phyloP scores from a whole-genome alignment of 805 yeast genomes.

The Maudiozyma bulderi region DNA sequence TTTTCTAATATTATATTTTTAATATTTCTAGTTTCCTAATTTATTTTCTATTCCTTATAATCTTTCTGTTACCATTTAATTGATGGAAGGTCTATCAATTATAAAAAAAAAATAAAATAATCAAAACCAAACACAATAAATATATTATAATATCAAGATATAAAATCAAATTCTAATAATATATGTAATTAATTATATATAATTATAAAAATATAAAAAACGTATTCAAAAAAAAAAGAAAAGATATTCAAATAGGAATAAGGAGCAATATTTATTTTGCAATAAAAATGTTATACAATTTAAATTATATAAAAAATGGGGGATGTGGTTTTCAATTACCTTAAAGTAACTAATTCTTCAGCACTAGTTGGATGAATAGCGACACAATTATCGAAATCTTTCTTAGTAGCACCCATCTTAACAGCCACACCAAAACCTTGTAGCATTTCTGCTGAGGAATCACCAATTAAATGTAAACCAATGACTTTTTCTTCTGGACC shows the following conservation, averaged over 20 bases:
- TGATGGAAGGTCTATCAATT: background rate
- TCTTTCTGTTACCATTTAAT: too few relatives aligned
- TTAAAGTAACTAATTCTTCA: constrained; percentile 83
- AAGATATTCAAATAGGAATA: background rate
- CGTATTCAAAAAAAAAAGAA: background rate
- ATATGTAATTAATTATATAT: background rate
- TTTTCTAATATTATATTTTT: background rate
- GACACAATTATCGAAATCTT: constrained; percentile 88
- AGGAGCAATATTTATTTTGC: background rate
- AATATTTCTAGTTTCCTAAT: background rate
- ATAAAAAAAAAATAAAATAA: background rate
- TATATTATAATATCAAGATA: background rate
- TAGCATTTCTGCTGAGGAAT: constrained; percentile 78
- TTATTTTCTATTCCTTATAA: background rate
- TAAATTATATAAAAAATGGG: background rate
- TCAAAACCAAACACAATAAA: background rate
- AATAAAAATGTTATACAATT: background rate
- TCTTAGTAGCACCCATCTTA: constrained; percentile 98
- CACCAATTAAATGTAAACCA: constrained; percentile 92
- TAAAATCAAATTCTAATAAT: background rate
- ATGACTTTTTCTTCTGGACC: constrained; percentile 88
- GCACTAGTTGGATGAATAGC: constrained; percentile 99
- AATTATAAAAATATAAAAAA: background rate
- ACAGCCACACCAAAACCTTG: constrained; percentile 98
- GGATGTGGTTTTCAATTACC: constrained; percentile 9